Base-by-base conservation (phyloP, 345 rosid genomes). In the Citrus sp. region DNA sequence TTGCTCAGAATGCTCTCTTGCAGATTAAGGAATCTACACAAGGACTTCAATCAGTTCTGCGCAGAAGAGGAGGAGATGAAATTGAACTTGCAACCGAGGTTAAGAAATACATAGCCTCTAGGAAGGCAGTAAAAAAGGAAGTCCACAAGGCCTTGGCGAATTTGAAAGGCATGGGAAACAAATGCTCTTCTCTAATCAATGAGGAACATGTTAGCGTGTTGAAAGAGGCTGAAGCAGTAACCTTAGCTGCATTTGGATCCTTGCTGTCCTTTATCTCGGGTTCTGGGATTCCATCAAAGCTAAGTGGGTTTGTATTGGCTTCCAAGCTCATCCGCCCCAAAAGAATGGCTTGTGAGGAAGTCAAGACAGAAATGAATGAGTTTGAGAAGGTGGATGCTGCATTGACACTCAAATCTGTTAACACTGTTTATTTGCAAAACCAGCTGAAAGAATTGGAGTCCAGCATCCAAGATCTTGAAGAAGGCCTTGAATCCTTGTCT, bases 391-490 rank as follows among this genome's bases (percentile, higher is more conserved):
- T 76, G 5, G 91, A 86, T 68, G 71, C 66, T 0, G 79, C 81
- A 19, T 7, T 91, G 58, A 62, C 62, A 0, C 70, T 72, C 54
- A 83, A 85, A 34, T 3, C 75, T n/a, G 78, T 75, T 9, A 32
- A 73, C 46, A 80, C 59, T 32, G 67, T 77, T 49, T 22, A 70
- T 25, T 30, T 82, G 24, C 83, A 82, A 35, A 79, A 13, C 8
- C 72, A 82, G 30, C 80, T 84, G 13, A 75, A 79, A 67, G 82
- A 56, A 32, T 54, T 84, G 9, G 89, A 89, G 56, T 64, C 75
- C 37, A 78, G 82, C 80, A 77, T 88, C 82, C 85, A 88, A 77
- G 88, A 88, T 78, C 83, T 92, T 21, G 89, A 88, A 80, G 83
- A 80, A 54, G 91, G 83, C 51, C 70, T 86, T 14, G 84, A 88